These are phyloP conservation scores for Entrophospora sp. DNA, from an alignment of 192 early-diverging fungal genomes.

Conservation along the genomic window DNA sequence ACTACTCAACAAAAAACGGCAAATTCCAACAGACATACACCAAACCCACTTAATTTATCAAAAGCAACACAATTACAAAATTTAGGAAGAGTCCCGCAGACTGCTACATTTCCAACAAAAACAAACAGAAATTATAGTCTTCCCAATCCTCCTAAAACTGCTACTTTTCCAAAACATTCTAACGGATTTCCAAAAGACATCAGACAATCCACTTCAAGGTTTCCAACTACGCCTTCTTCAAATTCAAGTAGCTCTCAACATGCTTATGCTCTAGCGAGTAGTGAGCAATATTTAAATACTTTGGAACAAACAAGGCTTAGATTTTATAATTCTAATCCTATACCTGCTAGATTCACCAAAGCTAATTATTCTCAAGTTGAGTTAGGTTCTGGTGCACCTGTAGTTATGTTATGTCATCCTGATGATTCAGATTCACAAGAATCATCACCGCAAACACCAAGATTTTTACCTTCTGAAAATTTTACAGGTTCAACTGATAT, in stretches of 20 bases:
- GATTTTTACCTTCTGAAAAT: slow-evolving; percentile 4
- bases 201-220: neutral
- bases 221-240: too few species aligned
- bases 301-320: neutral
- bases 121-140: slow-evolving; percentile 14
- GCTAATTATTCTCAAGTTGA: slow-evolving; percentile 18
- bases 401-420: slow-evolving; percentile 20
- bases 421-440: slow-evolving; percentile 22
- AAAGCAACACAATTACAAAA: slow-evolving; percentile 7
- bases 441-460: slow-evolving; percentile 20
- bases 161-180: slow-evolving; percentile 5
- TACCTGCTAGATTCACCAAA: neutral
- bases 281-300: slow-evolving; percentile 15
- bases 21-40: slow-evolving; percentile 10
- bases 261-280: neutral
- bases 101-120: slow-evolving; percentile 21
- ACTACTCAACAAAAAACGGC: too few species aligned
- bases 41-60: slow-evolving; percentile 20
- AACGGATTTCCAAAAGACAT: slow-evolving; percentile 17
- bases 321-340: slow-evolving; percentile 9
- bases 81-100: slow-evolving; percentile 15
- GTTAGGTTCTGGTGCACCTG: slow-evolving; percentile 12
- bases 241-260: too few species aligned
- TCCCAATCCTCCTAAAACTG: slow-evolving; percentile 20
- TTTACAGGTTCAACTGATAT: neutral